phyloP scores from a whole-genome alignment of 768 basidiomycete species.

The Clathrus columnatus region DNA sequence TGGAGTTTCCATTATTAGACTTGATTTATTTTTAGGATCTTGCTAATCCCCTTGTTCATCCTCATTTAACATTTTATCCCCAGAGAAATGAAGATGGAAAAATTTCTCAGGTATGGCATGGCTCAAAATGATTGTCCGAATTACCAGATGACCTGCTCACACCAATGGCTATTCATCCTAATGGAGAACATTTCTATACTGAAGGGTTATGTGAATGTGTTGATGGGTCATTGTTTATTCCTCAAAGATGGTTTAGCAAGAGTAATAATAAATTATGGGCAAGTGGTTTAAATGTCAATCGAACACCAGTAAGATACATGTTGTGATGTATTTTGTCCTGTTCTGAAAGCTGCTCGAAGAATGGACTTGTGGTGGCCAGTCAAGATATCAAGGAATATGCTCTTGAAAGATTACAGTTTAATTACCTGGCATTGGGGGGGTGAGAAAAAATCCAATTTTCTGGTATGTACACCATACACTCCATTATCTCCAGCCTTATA shows the following conservation, averaged over 20 bases:
- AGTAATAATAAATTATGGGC: conserved; percentile 5
- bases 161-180: conserved; percentile 17
- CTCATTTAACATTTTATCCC: conserved; percentile 16
- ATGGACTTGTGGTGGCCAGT: too few relatives aligned
- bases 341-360: background rate
- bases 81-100: conserved; percentile 14
- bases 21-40: background rate
- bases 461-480: too few relatives aligned
- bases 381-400: background rate
- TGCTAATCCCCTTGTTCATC: conserved; percentile 2
- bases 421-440: background rate
- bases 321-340: background rate
- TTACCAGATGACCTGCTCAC: conserved; percentile 19
- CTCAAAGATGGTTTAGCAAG: conserved; percentile 11
- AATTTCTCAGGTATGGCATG: conserved; percentile 21
- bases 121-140: conserved; percentile 22
- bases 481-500: background rate
- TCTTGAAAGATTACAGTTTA: background rate
- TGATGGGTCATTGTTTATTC: background rate
- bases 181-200: conserved; percentile 14
- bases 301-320: background rate
- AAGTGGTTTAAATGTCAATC: background rate
- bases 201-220: conserved; percentile 8
- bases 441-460: background rate
- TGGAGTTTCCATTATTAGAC: too few relatives aligned